Percentiles rank a stretch among this genome's conserved stretches.
Evolutionary conservation across 2,329 filamentous ascomycete genomes (phyloP).

Genomic region (Colletotrichum chrysophilum): DNA sequence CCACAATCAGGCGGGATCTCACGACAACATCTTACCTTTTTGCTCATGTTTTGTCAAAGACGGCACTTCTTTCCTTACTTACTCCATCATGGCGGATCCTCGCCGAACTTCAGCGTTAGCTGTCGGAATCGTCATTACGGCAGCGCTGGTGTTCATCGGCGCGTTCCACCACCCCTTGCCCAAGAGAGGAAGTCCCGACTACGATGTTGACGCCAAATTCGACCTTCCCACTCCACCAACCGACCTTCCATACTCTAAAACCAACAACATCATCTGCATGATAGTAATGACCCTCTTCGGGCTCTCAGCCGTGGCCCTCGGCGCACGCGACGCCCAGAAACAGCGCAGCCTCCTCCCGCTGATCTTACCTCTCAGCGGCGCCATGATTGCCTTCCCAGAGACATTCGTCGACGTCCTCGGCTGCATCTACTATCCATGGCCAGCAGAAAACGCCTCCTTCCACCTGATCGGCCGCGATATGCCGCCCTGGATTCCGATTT

Average conservation of each 20-base stretch:
- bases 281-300: not conserved
- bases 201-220: not conserved
- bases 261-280: not conserved
- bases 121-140: fast-evolving
- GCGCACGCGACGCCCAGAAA: not conserved
- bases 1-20: not conserved
- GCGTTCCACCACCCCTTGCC: fast-evolving
- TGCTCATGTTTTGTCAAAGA: fast-evolving
- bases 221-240: not conserved
- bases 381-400: not conserved
- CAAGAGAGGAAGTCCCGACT: fast-evolving
- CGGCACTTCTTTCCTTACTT: fast-evolving
- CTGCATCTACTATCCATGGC: not conserved
- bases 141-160: fast-evolving
- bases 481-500: not conserved
- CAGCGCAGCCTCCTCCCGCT: not conserved
- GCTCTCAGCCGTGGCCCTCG: not conserved
- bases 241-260: fast-evolving
- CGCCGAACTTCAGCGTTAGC: not conserved
- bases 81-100: fast-evolving
- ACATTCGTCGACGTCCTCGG: not conserved
- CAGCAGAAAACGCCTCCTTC: not conserved
- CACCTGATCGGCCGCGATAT: not conserved
- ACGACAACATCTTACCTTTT: not conserved
- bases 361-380: not conserved